Base-by-base conservation (phyloP, 2,329 filamentous ascomycete genomes). In the Zalaria obscura region DNA sequence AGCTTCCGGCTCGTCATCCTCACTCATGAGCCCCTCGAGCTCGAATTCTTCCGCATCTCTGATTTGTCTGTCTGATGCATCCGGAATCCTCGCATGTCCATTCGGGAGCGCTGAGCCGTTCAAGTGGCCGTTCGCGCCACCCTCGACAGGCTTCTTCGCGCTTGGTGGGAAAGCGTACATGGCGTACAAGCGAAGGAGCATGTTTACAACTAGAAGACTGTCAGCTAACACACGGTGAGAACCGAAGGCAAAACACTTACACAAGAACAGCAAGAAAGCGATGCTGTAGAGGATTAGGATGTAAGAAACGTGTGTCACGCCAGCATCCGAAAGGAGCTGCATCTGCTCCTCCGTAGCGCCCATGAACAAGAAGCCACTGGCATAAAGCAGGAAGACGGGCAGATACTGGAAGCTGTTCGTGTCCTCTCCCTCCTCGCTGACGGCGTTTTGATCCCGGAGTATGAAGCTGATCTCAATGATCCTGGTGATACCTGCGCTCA, bases 281-380 rank as follows among this genome's bases (percentile, higher is more conserved):
- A 95, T 69, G 53, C 85, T 93, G 70, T 83, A 96, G 6, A 95
- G 67, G 40, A 96, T 88, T 26, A 98, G 72, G 34, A 96, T 77
- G 60, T 96, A 98, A 4, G 88, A 81, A 35, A 96, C 84, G 55
- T 93, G 86, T 26, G 87, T 87, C 53, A 96, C 78, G 45, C 78
- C 72, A 0, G 83, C 81, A 33, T 75, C 68, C 34, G 76, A 72
- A 4, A 96, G 69, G 2, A 95, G 68, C 25, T 69, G 55, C 84
- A 96, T 94, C 63, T 96, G 91, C 64, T 98, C 88, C 59, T 96
- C 91, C 1, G 87, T 96, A 10, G 91, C 89, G 28, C 86, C 83
- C 87, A 96, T 93, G 66, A 98, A 98, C 34, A 98, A 72, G 65
- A 96, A 94, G 1, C 91, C 91, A 3, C 88, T 83, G 4, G 88